Evolutionary conservation across 139 green algal genomes (phyloP), one percentile per base, ranked within the genome.

Genomic region (Axilococcus clingmanii): DNA sequence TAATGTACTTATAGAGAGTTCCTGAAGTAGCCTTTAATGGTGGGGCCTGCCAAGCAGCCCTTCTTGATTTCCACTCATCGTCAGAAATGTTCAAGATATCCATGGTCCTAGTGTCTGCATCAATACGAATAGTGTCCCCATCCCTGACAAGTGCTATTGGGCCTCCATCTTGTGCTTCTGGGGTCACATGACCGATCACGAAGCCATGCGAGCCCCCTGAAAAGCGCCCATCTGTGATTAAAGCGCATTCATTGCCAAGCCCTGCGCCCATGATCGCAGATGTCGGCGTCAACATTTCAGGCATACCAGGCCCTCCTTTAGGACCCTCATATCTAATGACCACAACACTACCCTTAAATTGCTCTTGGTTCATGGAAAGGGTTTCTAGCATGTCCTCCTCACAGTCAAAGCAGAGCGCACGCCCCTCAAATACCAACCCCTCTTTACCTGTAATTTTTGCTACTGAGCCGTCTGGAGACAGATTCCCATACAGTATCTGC

Each of bases 1-100:
- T 96, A 76, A 93, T 94, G 79, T 96, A 99, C 72, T 97, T 97
- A 78, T 94, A 95, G 36, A 98, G 74, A 3, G 90, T 96, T 19
- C 91, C 91, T 1, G 20, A 30, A 7, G 61, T 82, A 19, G 81
- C 83, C 56, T 94, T 94, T 17, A 22, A 30, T 6, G 85, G 76
- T 4, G 81, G 91, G 14, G 83, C 61, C 24, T 37, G 72, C 83
- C 84, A 98, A 7, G 61, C 72, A 1, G 55, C 61, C 3, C 42
- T 61, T 38, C 91, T 65, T 22, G 42, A 30, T 12, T 74, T 68
- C 60, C 81, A 65, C 66, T 96, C 87, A 16, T 65, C 73, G 0
- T 92, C 81, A 11, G 25, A 59, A 2, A 95, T 55, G 17, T 71
- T 49, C 19, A 91, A 43, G 6, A 76, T 69, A 61, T 96, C 71